Evolutionary conservation across 768 basidiomycete species (phyloP).

Genomic region (Tylopilus vinaceipallidus): DNA sequence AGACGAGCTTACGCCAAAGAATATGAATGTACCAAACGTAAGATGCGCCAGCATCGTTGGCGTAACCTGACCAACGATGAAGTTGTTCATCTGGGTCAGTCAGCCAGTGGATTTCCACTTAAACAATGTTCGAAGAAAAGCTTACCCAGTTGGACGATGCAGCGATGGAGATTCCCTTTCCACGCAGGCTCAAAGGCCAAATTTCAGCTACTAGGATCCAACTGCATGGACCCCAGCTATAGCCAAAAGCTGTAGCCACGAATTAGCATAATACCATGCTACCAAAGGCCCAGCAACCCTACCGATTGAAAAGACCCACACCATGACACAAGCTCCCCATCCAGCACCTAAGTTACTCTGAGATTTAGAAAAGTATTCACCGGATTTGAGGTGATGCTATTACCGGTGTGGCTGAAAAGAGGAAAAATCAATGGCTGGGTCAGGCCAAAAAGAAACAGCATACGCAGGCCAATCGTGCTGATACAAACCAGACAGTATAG

Average conservation of each 20-base stretch:
- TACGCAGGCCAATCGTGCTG: constrained; percentile 52
- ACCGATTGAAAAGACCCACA: constrained; percentile 77
- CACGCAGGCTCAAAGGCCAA: constrained; percentile 68
- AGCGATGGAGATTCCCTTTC: constrained; percentile 73
- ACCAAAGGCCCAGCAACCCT: constrained; percentile 14
- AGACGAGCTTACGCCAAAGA: constrained; percentile 57
- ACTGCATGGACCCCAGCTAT: constrained; percentile 76
- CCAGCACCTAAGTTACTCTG: constrained; percentile 54
- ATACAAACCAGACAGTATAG: constrained; percentile 59
- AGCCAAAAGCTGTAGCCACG: constrained; percentile 53
- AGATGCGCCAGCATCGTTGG: constrained; percentile 69
- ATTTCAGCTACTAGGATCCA: constrained; percentile 81
- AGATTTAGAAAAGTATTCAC: background rate
- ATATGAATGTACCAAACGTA: constrained; percentile 70
- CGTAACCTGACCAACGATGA: constrained; percentile 56
- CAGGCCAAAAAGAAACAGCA: constrained; percentile 19
- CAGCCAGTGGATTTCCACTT: background rate
- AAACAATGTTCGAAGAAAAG: background rate
- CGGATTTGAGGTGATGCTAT: background rate
- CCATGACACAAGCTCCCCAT: constrained; percentile 66
- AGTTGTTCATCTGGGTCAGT: constrained; percentile 64
- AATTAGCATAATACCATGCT: background rate
- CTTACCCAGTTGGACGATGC: constrained; percentile 73
- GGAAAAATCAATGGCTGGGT: background rate
- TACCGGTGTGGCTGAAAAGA: constrained; percentile 2